phyloP scores from a whole-genome alignment of 2,329 filamentous ascomycete genomes.

The Taxawa tesnikishii region DNA sequence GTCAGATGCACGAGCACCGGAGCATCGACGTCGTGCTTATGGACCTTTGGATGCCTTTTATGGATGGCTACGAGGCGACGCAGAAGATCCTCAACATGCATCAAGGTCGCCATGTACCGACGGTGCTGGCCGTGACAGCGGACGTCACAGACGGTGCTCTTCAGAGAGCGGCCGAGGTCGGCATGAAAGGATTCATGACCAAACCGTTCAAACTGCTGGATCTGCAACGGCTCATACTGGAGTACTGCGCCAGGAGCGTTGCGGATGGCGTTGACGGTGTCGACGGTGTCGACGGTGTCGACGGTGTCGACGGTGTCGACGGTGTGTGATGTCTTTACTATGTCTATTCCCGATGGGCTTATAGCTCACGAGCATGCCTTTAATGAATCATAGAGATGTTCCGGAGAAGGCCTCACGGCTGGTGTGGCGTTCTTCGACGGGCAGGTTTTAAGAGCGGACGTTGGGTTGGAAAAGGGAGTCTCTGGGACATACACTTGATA shows the following conservation, averaged over 20 bases:
- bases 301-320: too few species aligned
- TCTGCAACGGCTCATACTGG: conserved; percentile 46
- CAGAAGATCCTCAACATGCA: conserved; percentile 46
- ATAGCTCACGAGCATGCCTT: too few species aligned
- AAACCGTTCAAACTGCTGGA: conserved; percentile 55
- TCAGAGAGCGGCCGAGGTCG: conserved; percentile 45
- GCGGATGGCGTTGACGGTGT: too few species aligned
- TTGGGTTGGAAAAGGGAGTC: too few species aligned
- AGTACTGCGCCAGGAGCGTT: conserved; percentile 28
- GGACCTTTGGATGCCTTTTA: conserved; percentile 67
- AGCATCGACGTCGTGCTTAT: conserved; percentile 54
- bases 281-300: too few species aligned
- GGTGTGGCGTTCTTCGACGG: too few species aligned
- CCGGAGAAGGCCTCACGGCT: too few species aligned
- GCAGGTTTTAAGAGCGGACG: too few species aligned
- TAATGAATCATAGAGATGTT: too few species aligned
- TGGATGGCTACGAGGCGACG: conserved; percentile 61
- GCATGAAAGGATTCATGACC: conserved; percentile 57
- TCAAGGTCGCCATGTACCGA: conserved; percentile 18
- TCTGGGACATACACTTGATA: too few species aligned
- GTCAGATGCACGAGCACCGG: conserved; percentile 33
- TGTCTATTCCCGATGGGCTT: too few species aligned
- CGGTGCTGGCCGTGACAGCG: conserved; percentile 52
- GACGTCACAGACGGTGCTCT: conserved; percentile 54
- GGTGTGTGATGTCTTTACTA: too few species aligned